Evolutionary conservation across 2,329 filamentous ascomycete species (phyloP), one percentile per base, ranked within the genome.

Genomic region (Calonectria pteridis): DNA sequence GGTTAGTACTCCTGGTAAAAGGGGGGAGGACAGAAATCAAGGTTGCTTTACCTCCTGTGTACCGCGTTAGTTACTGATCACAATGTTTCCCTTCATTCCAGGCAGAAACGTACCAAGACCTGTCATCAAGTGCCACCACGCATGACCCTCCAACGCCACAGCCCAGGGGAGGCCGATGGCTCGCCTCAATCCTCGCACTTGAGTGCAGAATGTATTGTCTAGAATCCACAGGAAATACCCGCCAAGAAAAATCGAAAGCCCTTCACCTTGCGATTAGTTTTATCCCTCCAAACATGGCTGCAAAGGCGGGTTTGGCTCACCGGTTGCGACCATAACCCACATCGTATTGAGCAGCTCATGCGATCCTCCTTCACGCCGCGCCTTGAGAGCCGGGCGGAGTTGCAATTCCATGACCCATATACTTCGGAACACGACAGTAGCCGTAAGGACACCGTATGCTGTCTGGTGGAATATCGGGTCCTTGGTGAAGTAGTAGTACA

Each of bases 381-480:
- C 85, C 81, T 79, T 84, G 75, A 86, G 83, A 77, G 81, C 86
- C 75, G 84, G 92, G 80, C 87, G 83, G 59, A 90, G 80, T 62
- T 84, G 75, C 43, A 79, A 82, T 77, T 89, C 87, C 93, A 96
- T 96, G 31, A 94, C 91, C 82, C 92, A 95, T 87, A 96, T 93
- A 78, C 92, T 93, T 40, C 94, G 91, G 67, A 94, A 86, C 29
- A 97, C 88, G 28, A 96, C 91, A 51, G 92, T 87, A 6, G 89
- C 88, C 0, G 94, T 97, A 53, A 97, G 85, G 4, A 93, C 81
- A 2, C 92, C 94, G 78, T 95, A 97, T 6, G 93, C 93, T 74
- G 91, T 92, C 82, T 97, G 94, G 84, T 97, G 95, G 83, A 97
- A 97, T 1, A 91, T 87, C 0, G 95, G 94, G 76, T 97, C 93